Base-by-base conservation (phyloP, 1,284 basidiomycete genomes). In the Ceratobasidium sp. region DNA sequence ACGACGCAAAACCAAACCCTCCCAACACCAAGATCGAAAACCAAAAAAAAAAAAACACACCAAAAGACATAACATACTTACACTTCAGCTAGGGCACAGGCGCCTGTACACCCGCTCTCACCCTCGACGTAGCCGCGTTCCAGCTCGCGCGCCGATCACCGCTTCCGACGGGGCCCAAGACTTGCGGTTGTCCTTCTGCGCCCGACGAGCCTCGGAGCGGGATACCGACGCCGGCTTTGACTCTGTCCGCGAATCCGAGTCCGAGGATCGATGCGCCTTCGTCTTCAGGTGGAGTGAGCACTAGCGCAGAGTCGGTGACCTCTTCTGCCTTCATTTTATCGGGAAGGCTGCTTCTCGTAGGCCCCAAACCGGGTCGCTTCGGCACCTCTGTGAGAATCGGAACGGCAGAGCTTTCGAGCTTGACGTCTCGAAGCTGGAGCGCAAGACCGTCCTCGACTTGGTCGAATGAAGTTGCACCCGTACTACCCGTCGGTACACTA, bases 71-170 rank as follows among this genome's bases (percentile, higher is more conserved):
- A n/a, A 59, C 54, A 38, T 33, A 48, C 44, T 61, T 20, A 64
- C n/a, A n/a, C n/a, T 62, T 44, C 44, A 62, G 40, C 59, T 28
- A 66, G 48, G 73, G 73, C n/a, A 65, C 73, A 23, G 73, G 73
- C 9, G 73, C 73, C 10, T 62, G 28, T 56, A 75, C 23, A 12
- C 73, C 73, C 28, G 73, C 73, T 50, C 62, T 62, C 12, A 64
- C 62, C 50, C 73, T 54, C 13, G 73, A 75, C n/a, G 73, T 75
- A 20, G 73, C 33, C 9, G 73, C 73, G n/a, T 75, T 75, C 73
- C 73, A 75, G 62, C 73, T 75, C 26, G 73, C 73, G 15, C 73
- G 73, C 54, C 73, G 56, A 42, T 75, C 73, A 12, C 73, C 73
- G 40, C 62, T 75, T 40, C 73, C 73, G 9, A 75, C 61, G 1